These are phyloP conservation scores for Backusella circina DNA, from an alignment of 192 early-diverging fungal genomes.

Conservation along the genomic window DNA sequence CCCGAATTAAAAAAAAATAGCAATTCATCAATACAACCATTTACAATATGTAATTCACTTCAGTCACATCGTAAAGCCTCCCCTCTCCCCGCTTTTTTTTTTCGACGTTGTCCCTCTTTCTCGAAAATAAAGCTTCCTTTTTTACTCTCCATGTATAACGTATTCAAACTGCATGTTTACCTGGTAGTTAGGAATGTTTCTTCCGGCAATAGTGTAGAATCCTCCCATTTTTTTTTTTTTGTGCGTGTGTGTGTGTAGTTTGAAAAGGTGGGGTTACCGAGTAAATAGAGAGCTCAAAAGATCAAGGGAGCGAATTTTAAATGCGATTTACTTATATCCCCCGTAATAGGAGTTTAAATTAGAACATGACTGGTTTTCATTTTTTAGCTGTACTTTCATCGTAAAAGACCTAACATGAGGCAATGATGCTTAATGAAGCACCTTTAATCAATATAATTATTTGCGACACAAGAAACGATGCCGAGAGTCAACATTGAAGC, in stretches of 20 bases:
- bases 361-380: too few species aligned
- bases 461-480: too few species aligned
- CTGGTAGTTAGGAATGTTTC: slow-evolving; percentile 28
- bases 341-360: too few species aligned
- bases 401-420: too few species aligned
- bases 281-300: neutral
- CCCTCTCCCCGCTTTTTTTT: neutral
- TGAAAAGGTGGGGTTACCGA: slow-evolving; percentile 1
- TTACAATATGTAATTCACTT: neutral
- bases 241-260: neutral
- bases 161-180: slow-evolving; percentile 11
- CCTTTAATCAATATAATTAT: too few species aligned
- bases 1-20: neutral
- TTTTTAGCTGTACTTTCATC: too few species aligned
- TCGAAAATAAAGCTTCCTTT: neutral
- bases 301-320: neutral
- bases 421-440: too few species aligned
- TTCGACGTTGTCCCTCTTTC: neutral
- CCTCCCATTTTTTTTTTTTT: slow-evolving; percentile 32
- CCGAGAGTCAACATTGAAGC: too few species aligned
- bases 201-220: slow-evolving; percentile 36
- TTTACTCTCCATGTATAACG: neutral
- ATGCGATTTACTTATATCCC: neutral
- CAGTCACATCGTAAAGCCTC: neutral
- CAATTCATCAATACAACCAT: neutral